Evolutionary conservation across 345 rosid genomes (phyloP).

Genomic region (Euphorbia pulcherrima): DNA sequence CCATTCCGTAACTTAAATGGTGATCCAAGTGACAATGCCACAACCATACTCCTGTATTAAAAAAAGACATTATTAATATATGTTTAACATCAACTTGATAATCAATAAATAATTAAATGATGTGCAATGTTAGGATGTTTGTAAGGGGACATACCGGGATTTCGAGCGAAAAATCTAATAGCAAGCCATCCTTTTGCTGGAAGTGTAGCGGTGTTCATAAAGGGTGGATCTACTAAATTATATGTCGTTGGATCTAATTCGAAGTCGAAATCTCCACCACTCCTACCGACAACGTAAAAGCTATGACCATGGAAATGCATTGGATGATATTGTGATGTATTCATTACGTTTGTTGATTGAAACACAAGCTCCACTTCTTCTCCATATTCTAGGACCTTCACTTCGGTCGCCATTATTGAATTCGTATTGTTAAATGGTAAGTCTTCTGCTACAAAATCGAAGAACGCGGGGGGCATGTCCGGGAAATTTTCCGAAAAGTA

Average conservation of each 20-base stretch:
- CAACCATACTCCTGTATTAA: constrained; percentile 7
- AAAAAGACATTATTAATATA: background rate
- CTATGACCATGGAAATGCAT: constrained; percentile 44
- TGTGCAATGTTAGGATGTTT: too few species aligned
- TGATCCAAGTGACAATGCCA: constrained; percentile 27
- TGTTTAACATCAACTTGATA: too few species aligned
- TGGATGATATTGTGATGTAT: constrained; percentile 32
- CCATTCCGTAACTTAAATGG: constrained; percentile 33
- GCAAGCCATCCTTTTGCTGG: constrained; percentile 17
- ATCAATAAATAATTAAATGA: background rate
- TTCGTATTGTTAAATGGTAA: background rate
- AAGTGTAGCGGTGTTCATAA: constrained; percentile 7
- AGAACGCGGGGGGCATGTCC: constrained; percentile 4
- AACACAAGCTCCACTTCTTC: constrained; percentile 39
- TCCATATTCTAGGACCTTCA: constrained; percentile 20
- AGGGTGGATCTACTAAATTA: constrained; percentile 13
- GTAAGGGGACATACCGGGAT: constrained; percentile 9
- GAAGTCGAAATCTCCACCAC: constrained; percentile 33
- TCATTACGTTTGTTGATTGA: constrained; percentile 33
- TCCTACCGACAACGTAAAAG: constrained; percentile 43
- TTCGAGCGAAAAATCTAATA: constrained; percentile 17
- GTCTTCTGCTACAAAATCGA: background rate
- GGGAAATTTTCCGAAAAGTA: constrained; percentile 2
- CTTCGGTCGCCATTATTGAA: background rate
- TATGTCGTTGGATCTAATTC: constrained; percentile 3